Base-by-base conservation (phyloP, 164 flowering plant genomes). In the Stephania yunnanensis region DNA sequence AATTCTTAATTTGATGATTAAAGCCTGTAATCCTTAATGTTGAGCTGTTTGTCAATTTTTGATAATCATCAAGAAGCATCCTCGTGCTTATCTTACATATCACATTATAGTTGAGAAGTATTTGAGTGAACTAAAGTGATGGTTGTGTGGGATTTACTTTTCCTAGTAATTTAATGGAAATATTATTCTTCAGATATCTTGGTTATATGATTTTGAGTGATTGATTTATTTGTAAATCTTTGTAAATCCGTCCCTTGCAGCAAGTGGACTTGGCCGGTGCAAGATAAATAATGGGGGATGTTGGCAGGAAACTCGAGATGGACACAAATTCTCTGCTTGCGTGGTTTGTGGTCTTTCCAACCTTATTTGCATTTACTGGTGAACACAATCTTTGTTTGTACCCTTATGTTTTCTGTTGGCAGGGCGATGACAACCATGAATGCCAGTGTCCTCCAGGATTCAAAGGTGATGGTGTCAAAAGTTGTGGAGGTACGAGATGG, bases 211-310 rank as follows among this genome's bases (percentile, higher is more conserved):
- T 58, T 58, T 58, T 15, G 64, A 19, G 64, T 15, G 64, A 58
- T 15, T 58, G n/a, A 58, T 15, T 58, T 58, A 15, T 5, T 15
- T 58, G 64, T 58, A 15, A 55, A 55, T n/a, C 19, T 17, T 58
- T 58, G 20, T 15, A 15, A 58, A 58, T 19, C n/a, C 46, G 67
- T 71, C 46, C 70, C 48, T 77, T 85, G 73, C 88, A 95, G 99
- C 92, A 68, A 90, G 88, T 84, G 99, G 99, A 30, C 93, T 95
- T 73, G 96, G 94, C 36, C 84, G 92, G 52, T 93, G 99, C 87
- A 90, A 85, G 82, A 85, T 95, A 45, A 92, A 90, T 71, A 87
- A 93, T 81, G 99, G 99, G 75, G 99, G 96, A 63, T 95, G 99
- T 82, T 95, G 99, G 98, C 87, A 89, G 74, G 94, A 87, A 31